Evolutionary conservation across 2,329 filamentous ascomycete species (phyloP).

Genomic region (Phialophora tarda): DNA sequence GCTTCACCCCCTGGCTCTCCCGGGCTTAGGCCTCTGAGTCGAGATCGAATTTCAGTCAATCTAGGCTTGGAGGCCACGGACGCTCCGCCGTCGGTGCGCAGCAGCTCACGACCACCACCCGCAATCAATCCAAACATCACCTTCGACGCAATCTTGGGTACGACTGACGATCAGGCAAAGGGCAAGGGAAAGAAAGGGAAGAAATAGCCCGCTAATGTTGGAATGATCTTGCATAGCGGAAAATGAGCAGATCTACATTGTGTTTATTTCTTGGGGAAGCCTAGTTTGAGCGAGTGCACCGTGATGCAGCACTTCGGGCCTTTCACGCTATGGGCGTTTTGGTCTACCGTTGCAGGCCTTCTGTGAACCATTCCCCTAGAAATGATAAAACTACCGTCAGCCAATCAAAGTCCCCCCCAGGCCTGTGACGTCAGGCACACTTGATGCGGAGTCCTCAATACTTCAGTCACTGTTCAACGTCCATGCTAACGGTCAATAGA

Average conservation of each 20-base stretch:
- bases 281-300: background rate
- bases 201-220: constrained; percentile 17
- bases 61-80: constrained; percentile 54
- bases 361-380: background rate
- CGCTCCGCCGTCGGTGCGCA: constrained; percentile 48
- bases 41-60: constrained; percentile 51
- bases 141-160: constrained; percentile 55
- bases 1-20: constrained; percentile 44
- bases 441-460: background rate
- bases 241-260: background rate
- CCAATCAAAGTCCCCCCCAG: background rate
- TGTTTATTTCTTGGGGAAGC: background rate
- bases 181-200: constrained; percentile 43
- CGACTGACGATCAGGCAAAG: constrained; percentile 45
- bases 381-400: background rate
- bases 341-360: background rate
- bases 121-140: constrained; percentile 55
- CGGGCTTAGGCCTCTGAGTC: constrained; percentile 43
- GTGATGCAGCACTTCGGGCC: too few relatives aligned
- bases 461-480: background rate
- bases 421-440: background rate
- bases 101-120: constrained; percentile 45
- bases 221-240: constrained; percentile 2
- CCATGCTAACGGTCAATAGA: background rate
- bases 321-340: background rate